Percentiles rank a stretch among this genome's conserved stretches.
Evolutionary conservation across 2,329 filamentous ascomycete genomes (phyloP).

Genomic region (Epichloe glyceriae): DNA sequence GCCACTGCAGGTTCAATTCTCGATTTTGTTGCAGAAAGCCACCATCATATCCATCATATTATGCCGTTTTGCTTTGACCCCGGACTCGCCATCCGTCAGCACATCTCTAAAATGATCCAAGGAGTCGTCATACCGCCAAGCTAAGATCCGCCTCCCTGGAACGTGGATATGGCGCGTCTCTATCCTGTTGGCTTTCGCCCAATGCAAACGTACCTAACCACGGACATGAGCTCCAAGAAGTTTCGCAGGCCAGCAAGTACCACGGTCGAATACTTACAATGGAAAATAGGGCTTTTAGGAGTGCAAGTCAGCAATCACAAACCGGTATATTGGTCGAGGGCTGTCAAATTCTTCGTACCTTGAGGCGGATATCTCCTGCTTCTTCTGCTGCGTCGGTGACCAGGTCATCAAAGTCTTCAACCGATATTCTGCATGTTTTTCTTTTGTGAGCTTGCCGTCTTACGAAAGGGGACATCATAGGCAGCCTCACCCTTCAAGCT

Average conservation of each 20-base stretch:
- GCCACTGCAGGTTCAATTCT: no score
- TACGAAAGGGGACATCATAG: background rate
- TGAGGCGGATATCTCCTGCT: conserved; percentile 39
- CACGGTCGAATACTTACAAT: conserved; percentile 30
- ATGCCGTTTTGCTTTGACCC: no score
- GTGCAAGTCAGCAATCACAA: background rate
- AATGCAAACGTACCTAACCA: conserved; percentile 45
- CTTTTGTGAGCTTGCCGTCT: background rate
- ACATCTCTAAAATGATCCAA: background rate
- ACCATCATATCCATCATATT: no score
- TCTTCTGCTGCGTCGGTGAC: conserved; percentile 42
- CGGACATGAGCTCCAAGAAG: background rate
- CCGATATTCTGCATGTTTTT: conserved; percentile 33
- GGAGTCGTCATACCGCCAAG: background rate
- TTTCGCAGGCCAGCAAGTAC: background rate
- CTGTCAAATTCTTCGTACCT: conserved; percentile 25
- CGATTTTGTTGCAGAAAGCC: background rate
- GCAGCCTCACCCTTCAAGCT: conserved; percentile 31
- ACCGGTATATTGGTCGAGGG: background rate
- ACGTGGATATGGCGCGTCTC: background rate
- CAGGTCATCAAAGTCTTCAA: conserved; percentile 43
- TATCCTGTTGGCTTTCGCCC: conserved; percentile 37
- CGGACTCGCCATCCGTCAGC: no score
- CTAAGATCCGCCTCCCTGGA: background rate
- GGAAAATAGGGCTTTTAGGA: conserved; percentile 45